A percentile compares a stretch with the other conserved stretches of the same genome.
These are phyloP conservation scores for Chrysosporium keratinophilum DNA, from an alignment of 2,329 filamentous ascomycete species.

Conservation along the genomic window DNA sequence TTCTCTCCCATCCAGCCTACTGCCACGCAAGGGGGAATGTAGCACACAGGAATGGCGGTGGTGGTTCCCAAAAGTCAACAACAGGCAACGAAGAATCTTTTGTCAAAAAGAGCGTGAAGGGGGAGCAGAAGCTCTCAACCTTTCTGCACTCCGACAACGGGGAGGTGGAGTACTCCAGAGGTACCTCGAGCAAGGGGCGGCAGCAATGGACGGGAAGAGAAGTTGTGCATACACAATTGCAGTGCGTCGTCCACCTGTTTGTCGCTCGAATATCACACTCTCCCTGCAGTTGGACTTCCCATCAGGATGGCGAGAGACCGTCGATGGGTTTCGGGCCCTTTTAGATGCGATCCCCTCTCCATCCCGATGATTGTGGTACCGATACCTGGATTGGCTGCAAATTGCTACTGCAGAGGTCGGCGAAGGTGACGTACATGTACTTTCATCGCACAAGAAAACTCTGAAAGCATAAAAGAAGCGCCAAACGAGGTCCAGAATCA, in stretches of 20 bases:
- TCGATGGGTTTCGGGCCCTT: background rate
- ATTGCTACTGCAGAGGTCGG: background rate
- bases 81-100: background rate
- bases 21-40: background rate
- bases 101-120: background rate
- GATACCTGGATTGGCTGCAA: background rate
- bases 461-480: background rate
- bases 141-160: conserved; percentile 1
- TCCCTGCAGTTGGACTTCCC: background rate
- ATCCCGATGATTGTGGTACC: background rate
- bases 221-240: background rate
- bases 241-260: background rate
- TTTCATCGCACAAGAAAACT: background rate
- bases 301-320: background rate
- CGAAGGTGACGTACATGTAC: background rate
- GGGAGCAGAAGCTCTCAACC: background rate
- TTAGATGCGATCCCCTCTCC: background rate
- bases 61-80: background rate
- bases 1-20: background rate
- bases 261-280: too few species aligned
- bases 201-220: background rate
- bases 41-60: background rate
- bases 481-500: conserved; percentile 3
- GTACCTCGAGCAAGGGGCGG: background rate
- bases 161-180: background rate